Base-by-base conservation (phyloP, 2,329 filamentous ascomycete species). In the Alternaria alternata region DNA sequence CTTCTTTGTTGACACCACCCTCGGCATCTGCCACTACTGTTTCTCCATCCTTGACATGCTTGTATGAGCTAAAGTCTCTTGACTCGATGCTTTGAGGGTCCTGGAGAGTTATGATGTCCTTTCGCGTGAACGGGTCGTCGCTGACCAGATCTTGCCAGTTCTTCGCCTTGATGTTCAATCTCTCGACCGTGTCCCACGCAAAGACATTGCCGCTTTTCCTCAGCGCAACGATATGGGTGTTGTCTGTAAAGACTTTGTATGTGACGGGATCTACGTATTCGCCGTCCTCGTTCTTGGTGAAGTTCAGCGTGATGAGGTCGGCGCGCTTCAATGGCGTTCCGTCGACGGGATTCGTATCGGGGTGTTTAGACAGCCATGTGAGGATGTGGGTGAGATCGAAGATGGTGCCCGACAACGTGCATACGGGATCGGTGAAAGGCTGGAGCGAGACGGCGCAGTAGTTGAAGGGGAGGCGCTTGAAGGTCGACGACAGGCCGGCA, bases 261-360 rank as follows among this genome's bases (percentile, higher is more conserved):
- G 94, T 97, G 47, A 99, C 94, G 0, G 95, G 96, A 73, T 99
- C 95, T 64, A 98, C 92, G 72, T 95, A 91, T 71, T 98, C 95
- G 54, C 88, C 91, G 62, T 94, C 91, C 54, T 94, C 91, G 78
- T 98, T 99, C 77, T 94, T 94, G 61, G 92, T 87, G 79, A 98
- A 97, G 75, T 94, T 90, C 65, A 99, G 87, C 74, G 93, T 93
- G 75, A 98, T 93, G 51, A 99, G 84, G 69, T 98, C 94, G 57
- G 89, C 88, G 69, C 88, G 88, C 65, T 91, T 89, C 48, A 99
- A 83, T 0, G 92, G 89, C 63, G 89, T 82, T 62, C 94, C 95
- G 64, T 92, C 89, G 53, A 97, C 90, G 0, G 95, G 95, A 71
- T 98, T 98, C 44, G 94, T 97, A 68, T 90, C 88, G 78, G 96